Evolutionary conservation across 2,329 filamentous ascomycete genomes (phyloP).

Genomic region (Cladosporium sp.): DNA sequence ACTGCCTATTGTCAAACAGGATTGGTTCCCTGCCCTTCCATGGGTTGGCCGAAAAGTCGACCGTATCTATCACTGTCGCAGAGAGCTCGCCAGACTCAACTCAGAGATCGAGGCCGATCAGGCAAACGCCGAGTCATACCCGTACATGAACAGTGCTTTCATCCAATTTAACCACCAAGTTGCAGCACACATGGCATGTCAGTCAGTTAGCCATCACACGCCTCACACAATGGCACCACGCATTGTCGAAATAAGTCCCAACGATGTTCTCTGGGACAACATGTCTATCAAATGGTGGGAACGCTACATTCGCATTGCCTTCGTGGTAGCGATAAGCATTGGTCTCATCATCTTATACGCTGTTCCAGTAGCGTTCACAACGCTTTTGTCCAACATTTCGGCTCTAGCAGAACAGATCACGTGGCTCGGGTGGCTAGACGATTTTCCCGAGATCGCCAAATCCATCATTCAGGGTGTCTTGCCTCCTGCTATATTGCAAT

Average conservation of each 20-base stretch:
- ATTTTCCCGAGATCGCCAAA: conserved; percentile 60
- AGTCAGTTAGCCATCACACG: conserved; percentile 84
- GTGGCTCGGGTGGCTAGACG: conserved; percentile 71
- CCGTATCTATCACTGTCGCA: conserved; percentile 87
- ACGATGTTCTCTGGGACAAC: conserved; percentile 94
- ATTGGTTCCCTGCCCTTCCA: conserved; percentile 77
- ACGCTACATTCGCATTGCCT: conserved; percentile 69
- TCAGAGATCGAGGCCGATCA: conserved; percentile 91
- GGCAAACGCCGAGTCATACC: conserved; percentile 78
- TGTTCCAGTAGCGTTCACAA: conserved; percentile 85
- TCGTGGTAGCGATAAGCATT: conserved; percentile 65
- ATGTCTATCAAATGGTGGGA: conserved; percentile 97
- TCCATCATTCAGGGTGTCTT: conserved; percentile 81
- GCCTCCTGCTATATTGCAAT: conserved; percentile 71
- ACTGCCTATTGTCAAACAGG: conserved; percentile 60
- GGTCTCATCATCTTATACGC: conserved; percentile 87
- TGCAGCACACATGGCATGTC: conserved; percentile 96
- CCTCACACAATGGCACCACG: conserved; percentile 92
- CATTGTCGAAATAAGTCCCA: conserved; percentile 88
- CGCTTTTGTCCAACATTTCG: conserved; percentile 74
- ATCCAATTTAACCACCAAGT: conserved; percentile 99
- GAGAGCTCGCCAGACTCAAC: conserved; percentile 83
- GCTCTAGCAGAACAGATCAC: conserved; percentile 63
- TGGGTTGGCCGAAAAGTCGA: conserved; percentile 87
- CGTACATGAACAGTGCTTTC: conserved; percentile 93